Conservation (phyloP, 2,329 filamentous ascomycete genomes). For the Amauroascus verrucosus region DNA sequence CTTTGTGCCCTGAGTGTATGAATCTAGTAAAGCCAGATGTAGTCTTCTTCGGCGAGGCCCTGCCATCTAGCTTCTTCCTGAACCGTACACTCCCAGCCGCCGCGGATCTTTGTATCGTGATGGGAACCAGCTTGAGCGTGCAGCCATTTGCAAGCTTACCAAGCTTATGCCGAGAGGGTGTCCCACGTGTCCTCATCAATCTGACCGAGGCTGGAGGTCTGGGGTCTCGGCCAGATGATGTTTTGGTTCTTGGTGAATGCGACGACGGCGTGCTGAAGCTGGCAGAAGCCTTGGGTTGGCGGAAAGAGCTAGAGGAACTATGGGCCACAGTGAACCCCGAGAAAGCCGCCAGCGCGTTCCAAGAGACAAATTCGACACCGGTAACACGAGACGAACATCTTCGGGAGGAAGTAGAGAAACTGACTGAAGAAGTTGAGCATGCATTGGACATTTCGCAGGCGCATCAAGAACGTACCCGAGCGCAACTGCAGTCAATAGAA, state of each 20-base stretch:
- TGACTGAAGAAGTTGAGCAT: constrained; percentile 49
- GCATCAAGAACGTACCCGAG: constrained; percentile 35
- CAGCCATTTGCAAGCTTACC: constrained; percentile 83
- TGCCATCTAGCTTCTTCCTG: constrained; percentile 56
- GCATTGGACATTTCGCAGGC: constrained; percentile 42
- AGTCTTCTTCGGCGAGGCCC: constrained; percentile 77
- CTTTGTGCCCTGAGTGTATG: constrained; percentile 58
- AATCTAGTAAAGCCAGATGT: constrained; percentile 90
- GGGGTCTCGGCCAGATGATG: constrained; percentile 70
- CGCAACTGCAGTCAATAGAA: constrained; percentile 21
- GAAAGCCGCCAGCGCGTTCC: constrained; percentile 39
- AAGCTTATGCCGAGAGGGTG: constrained; percentile 47
- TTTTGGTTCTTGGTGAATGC: constrained; percentile 70
- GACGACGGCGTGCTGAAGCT: constrained; percentile 70
- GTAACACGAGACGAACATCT: constrained; percentile 47
- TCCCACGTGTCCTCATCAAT: constrained; percentile 79
- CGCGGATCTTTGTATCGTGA: constrained; percentile 70
- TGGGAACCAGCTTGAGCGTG: constrained; percentile 80
- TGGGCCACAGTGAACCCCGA: constrained; percentile 62
- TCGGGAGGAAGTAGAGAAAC: constrained; percentile 48
- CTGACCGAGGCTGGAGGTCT: constrained; percentile 70
- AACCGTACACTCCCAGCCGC: constrained; percentile 46
- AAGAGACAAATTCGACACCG: constrained; percentile 25
- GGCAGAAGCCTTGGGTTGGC: constrained; percentile 73
- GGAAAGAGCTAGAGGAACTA: constrained; percentile 64